Base-by-base conservation (phyloP, 2,329 filamentous ascomycete species). In the Thermomyces lanuginosus region DNA sequence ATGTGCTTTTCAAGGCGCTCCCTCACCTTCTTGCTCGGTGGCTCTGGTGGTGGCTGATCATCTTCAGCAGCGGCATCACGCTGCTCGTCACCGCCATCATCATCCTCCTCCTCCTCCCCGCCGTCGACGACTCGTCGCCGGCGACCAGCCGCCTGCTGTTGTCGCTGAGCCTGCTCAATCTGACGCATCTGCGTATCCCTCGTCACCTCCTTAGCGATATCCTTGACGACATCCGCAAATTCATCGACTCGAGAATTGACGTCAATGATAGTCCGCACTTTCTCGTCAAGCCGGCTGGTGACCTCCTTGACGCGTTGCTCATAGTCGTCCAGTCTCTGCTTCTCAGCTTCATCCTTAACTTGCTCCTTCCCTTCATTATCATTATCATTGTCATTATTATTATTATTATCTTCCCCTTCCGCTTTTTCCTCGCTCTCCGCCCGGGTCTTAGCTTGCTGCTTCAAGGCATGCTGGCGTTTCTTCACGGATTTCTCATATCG, bases 241-340 rank as follows among this genome's bases (percentile, higher is more conserved):
- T 46, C 42, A 29, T 57, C 46, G 8, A 67, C 44, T 32, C 55
- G 60, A 6, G 60, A 50, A 30, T 63, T 55, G 6, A 57, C 56
- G 46, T 78, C 73, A 32, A 77, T 64, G 25, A 69, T 46, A 8
- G 58, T 52, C 9, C 72, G 60, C 41, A 76, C 61, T 23, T 54
- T 57, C 41, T 62, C 55, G 36, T 78, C 73, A 42, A 76, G 56
- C 26, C 59, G 55, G 15, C 49, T 45, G 1, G 69, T 75, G 37
- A 68, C 51, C 3, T 48, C 45, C 9, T 61, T 51, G 2, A 72
- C 66, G 30, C 59, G 54, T 11, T 51, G 46, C 30, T 58, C 52
- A 9, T 57, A 50, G 16, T 54, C 44, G 6, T 49, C 45, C 23
- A 66, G 36, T 29, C 55, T 50, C 14, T 49, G 22, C 10, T 27